These are phyloP conservation scores for Tothia fuscella DNA, from an alignment of 2,329 filamentous ascomycete genomes.

Conservation along the genomic window DNA sequence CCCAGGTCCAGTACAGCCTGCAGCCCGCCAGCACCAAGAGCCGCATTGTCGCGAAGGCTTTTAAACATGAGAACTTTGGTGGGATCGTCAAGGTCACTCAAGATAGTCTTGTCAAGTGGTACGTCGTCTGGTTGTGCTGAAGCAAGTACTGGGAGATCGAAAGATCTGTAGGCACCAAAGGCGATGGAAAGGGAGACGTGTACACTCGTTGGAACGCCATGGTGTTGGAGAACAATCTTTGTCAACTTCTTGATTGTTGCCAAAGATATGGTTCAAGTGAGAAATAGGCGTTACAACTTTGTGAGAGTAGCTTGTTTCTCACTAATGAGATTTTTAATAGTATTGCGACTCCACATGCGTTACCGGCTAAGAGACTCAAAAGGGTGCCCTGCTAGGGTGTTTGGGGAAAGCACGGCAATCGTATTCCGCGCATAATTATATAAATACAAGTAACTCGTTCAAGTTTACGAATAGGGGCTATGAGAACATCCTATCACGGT, in stretches of 20 bases:
- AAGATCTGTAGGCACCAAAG: slow-evolving; percentile 1
- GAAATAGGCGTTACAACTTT: not conserved
- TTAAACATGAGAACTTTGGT: not conserved
- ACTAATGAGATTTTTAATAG: too few species aligned
- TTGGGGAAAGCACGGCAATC: too few species aligned
- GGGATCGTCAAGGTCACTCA: slow-evolving; percentile 4
- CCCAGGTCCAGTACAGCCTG: not conserved
- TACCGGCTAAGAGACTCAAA: not conserved
- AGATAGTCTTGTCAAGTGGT: slow-evolving; percentile 1
- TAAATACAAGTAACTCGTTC: too few species aligned
- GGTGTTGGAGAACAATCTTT: not conserved
- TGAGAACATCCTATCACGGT: too few species aligned
- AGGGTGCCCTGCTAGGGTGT: too few species aligned
- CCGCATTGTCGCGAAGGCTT: not conserved
- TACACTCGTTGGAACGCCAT: slow-evolving; percentile 1
- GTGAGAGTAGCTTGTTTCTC: too few species aligned
- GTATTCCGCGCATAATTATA: too few species aligned
- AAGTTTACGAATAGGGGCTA: too few species aligned
- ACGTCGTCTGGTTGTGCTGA: slow-evolving; percentile 7
- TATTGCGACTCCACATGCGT: too few species aligned
- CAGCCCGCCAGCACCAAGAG: not conserved
- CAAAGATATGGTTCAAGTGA: not conserved
- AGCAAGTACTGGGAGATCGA: slow-evolving; percentile 4
- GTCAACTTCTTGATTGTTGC: not conserved
- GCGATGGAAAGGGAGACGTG: slow-evolving; percentile 1